These are phyloP conservation scores for Artemisia argyi DNA, from an alignment of 129 eudicot species.

Conservation along the genomic window DNA sequence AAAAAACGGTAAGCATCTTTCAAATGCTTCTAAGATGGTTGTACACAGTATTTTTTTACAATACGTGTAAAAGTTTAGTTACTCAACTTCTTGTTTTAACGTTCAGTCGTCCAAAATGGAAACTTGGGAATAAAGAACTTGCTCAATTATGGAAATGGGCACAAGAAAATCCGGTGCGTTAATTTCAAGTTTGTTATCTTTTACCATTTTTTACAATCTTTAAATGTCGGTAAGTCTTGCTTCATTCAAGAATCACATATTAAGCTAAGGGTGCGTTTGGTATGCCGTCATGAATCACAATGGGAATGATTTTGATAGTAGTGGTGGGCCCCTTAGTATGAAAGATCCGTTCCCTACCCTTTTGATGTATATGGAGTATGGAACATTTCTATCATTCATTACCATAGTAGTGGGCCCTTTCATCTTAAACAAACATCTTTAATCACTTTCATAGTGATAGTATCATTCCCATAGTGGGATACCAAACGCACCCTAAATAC, in stretches of 20 bases:
- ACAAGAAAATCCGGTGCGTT: slow-evolving; percentile 80
- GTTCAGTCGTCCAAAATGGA: slow-evolving; percentile 90
- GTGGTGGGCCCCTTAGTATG: too few species aligned
- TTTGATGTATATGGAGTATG: too few species aligned
- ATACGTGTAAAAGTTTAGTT: neutral
- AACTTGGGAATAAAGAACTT: slow-evolving; percentile 91
- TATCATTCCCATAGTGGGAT: too few species aligned
- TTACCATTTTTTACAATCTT: neutral
- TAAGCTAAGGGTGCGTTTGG: too few species aligned
- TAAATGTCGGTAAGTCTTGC: neutral
- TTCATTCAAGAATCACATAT: neutral
- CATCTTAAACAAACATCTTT: too few species aligned
- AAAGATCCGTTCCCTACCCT: too few species aligned
- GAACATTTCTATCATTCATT: too few species aligned
- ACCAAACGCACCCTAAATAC: too few species aligned
- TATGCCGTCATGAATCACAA: too few species aligned
- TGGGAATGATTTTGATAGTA: too few species aligned
- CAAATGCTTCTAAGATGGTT: neutral
- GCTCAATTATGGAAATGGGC: slow-evolving; percentile 97
- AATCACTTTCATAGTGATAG: too few species aligned
- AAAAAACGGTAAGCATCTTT: slow-evolving; percentile 64
- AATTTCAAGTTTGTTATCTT: neutral
- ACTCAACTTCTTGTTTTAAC: slow-evolving; percentile 7
- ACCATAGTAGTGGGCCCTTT: too few species aligned
- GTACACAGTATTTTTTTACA: neutral